A percentile compares a stretch with the other conserved stretches of the same genome.
Evolutionary conservation across 768 basidiomycete genomes (phyloP).

Genomic region (Hydnum rufescens): DNA sequence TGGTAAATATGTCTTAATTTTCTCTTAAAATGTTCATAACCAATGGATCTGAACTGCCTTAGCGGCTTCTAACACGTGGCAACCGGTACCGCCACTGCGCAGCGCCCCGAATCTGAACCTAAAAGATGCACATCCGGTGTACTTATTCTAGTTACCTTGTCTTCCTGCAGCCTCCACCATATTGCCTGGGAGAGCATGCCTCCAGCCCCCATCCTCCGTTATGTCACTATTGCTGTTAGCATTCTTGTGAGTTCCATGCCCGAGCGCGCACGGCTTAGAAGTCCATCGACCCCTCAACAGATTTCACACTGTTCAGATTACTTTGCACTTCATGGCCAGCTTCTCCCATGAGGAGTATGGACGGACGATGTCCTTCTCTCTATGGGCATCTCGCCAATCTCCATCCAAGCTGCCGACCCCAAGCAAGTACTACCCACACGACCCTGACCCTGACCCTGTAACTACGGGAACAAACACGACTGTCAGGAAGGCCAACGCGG

Average conservation of each 20-base stretch:
- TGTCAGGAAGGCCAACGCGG: slow-evolving; percentile 58
- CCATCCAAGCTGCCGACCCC: slow-evolving; percentile 38
- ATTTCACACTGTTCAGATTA: slow-evolving; percentile 22
- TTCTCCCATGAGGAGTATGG: slow-evolving; percentile 31
- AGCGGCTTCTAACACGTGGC: too few species aligned
- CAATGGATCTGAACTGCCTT: too few species aligned
- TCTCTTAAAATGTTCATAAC: too few species aligned
- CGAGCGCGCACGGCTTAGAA: background rate
- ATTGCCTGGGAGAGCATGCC: too few species aligned
- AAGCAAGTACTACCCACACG: slow-evolving; percentile 33
- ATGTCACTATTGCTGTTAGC: background rate
- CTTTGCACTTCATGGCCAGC: slow-evolving; percentile 34
- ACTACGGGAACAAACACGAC: slow-evolving; percentile 15
- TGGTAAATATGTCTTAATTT: too few species aligned
- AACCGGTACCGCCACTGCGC: too few species aligned
- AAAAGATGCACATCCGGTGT: too few species aligned
- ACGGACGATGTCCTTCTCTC: slow-evolving; percentile 27
- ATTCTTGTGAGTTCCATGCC: background rate
- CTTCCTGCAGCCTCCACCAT: too few species aligned
- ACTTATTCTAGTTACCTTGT: too few species aligned
- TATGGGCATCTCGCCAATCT: slow-evolving; percentile 15
- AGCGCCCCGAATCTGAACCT: too few species aligned
- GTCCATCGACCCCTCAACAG: slow-evolving; percentile 4
- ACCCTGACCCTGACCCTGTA: too few species aligned
- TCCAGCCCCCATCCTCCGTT: background rate